Evolutionary conservation across 2,329 filamentous ascomycete species (phyloP), one percentile per base, ranked within the genome.

Genomic region (Trichoderma sp.): DNA sequence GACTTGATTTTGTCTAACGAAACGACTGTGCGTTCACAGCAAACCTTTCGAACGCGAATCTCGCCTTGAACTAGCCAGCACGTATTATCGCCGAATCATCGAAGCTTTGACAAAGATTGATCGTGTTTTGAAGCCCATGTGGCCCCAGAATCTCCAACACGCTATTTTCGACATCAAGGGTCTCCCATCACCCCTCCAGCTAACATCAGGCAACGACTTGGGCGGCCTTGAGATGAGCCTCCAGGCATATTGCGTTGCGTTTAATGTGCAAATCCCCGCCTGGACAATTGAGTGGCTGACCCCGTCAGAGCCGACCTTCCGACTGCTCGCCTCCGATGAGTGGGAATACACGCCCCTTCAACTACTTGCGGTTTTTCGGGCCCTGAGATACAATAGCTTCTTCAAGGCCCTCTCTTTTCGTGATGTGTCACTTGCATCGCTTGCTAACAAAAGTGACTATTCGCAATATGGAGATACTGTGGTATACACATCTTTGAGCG

Each of bases 321-420:
- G 85, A 10, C 78, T 88, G 21, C 77, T 87, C 6, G 81, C 84
- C 14, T 76, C 81, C 3, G 76, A 77, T 2, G 77, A 78, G 3
- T 71, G 74, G 2, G 73, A 73, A 5, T 88, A 88, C 73, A 81
- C 81, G 4, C 76, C 82, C 4, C 75, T 85, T 46, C 86, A 88
- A 74, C 78, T 88, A 3, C 76, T 88, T n/a, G 86, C 86, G 11
- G 82, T 87, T 1, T 82, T 88, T 72, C 82, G 85, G 5, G 85
- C 86, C 1, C 76, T 88, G 69, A 81, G 86, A 11, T 88, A 86
- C 74, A 88, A 88, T 66, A 86, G 85, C 71, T 88, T 85, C 72
- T 88, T 88, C 76, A 85, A 84, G 69, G 84, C 85, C 0, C 75
- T 88, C n/a, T 87, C 85, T 1, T 86, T 88, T 70, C 76, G 79